Evolutionary conservation across 768 basidiomycete genomes (phyloP).

Genomic region (Agaricus sinodeliciosus): DNA sequence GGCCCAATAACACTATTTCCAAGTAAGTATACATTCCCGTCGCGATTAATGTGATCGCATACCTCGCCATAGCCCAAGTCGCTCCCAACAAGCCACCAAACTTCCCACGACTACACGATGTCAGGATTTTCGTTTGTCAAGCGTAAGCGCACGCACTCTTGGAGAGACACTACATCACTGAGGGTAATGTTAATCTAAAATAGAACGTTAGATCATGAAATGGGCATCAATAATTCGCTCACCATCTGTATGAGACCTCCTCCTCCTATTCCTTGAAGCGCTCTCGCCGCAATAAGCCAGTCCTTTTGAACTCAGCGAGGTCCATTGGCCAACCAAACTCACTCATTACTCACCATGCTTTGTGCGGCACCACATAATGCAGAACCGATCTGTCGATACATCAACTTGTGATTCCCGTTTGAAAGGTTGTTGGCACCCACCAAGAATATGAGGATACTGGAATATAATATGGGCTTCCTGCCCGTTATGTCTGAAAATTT

Average conservation of each 20-base stretch:
- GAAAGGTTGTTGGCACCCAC: constrained; percentile 25
- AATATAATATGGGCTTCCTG: constrained; percentile 64
- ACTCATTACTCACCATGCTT: constrained; percentile 39
- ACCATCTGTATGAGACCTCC: constrained; percentile 74
- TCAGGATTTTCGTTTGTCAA: neutral
- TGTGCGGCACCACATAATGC: constrained; percentile 81
- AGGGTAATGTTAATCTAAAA: constrained; percentile 62
- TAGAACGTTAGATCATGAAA: neutral
- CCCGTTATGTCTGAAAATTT: constrained; percentile 60
- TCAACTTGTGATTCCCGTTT: neutral
- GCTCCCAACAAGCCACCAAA: constrained; percentile 72
- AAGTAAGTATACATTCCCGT: constrained; percentile 1
- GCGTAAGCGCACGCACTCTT: constrained; percentile 39
- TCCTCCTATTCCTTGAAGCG: constrained; percentile 79
- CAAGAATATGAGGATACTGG: constrained; percentile 62
- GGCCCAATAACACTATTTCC: constrained; percentile 59
- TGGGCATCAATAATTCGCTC: constrained; percentile 7
- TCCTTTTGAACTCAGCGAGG: constrained; percentile 22
- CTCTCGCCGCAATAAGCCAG: constrained; percentile 72
- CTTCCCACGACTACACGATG: constrained; percentile 55
- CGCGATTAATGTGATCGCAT: constrained; percentile 6
- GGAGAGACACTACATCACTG: constrained; percentile 75
- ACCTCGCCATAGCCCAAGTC: constrained; percentile 68
- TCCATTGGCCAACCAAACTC: neutral
- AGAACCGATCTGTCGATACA: constrained; percentile 51